Conservation (phyloP, 2,329 filamentous ascomycete species). For the Domatiomyces catenatus region DNA sequence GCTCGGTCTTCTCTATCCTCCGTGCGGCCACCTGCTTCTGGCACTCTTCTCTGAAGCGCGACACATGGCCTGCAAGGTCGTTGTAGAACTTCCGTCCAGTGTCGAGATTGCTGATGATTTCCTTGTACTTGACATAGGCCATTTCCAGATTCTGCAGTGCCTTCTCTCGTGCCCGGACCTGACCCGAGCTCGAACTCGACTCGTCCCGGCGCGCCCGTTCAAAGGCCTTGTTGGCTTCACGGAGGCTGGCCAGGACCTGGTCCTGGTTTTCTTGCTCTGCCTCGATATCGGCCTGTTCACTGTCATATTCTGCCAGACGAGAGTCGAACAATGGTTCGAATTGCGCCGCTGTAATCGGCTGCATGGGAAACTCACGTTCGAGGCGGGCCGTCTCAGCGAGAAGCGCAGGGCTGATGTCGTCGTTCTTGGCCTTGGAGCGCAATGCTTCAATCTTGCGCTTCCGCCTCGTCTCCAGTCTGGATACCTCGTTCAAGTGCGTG, state of each 20-base stretch:
- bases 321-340: constrained; percentile 85
- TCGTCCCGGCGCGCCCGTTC: constrained; percentile 55
- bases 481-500: constrained; percentile 69
- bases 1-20: constrained; percentile 59
- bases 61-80: constrained; percentile 76
- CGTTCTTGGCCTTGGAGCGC: constrained; percentile 61
- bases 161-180: constrained; percentile 55
- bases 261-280: constrained; percentile 66
- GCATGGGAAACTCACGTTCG: constrained; percentile 73
- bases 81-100: constrained; percentile 94
- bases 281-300: constrained; percentile 54
- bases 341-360: constrained; percentile 69
- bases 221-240: constrained; percentile 65
- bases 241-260: constrained; percentile 50
- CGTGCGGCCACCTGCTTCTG: constrained; percentile 65
- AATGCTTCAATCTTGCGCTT: constrained; percentile 65
- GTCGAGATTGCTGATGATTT: constrained; percentile 82
- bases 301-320: constrained; percentile 65
- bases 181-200: constrained; percentile 31
- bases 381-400: constrained; percentile 68
- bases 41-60: constrained; percentile 66
- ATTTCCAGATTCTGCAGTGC: constrained; percentile 78
- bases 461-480: constrained; percentile 64
- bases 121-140: constrained; percentile 90
- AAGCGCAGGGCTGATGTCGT: constrained; percentile 75